These are phyloP conservation scores for Daldinia grandis DNA, from an alignment of 495 filamentous ascomycete species.

Conservation along the genomic window DNA sequence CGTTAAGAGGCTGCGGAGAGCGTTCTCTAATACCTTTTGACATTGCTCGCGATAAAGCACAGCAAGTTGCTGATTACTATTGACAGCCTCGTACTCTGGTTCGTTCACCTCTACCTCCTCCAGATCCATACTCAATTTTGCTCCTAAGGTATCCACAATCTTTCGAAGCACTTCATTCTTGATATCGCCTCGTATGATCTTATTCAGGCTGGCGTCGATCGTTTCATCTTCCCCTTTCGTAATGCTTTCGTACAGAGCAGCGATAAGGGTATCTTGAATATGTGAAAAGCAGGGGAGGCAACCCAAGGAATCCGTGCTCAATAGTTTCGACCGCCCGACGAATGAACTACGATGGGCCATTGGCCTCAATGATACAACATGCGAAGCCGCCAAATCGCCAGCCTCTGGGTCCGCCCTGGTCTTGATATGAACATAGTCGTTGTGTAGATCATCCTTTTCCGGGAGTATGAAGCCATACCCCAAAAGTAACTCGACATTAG, in stretches of 20 bases:
- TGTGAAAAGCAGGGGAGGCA: conserved; percentile 50
- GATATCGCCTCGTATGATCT: conserved; percentile 40
- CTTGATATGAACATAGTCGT: conserved; percentile 60
- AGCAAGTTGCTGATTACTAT: conserved; percentile 54
- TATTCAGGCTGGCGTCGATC: conserved; percentile 25
- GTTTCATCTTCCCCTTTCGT: conserved; percentile 22
- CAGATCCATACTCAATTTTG: conserved; percentile 45
- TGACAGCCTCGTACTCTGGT: conserved; percentile 43
- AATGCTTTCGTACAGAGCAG: conserved; percentile 42
- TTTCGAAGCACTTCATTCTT: conserved; percentile 24
- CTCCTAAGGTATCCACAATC: conserved; percentile 38
- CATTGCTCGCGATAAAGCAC: conserved; percentile 53
- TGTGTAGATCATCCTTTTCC: conserved; percentile 51
- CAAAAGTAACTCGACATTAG: conserved; percentile 61
- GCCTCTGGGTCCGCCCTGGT: conserved; percentile 47
- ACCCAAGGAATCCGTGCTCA: conserved; percentile 26
- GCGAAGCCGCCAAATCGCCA: conserved; percentile 37
- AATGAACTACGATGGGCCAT: conserved; percentile 49
- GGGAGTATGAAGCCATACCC: conserved; percentile 62
- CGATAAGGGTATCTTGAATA: conserved; percentile 54
- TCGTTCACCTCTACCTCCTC: conserved; percentile 46
- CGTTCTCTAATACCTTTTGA: conserved; percentile 49
- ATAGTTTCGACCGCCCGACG: conserved; percentile 44
- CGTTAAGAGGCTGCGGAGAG: conserved; percentile 40
- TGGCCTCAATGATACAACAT: conserved; percentile 53